Evolutionary conservation across 1,284 basidiomycete species (phyloP), one percentile per base, ranked within the genome.

Genomic region (Cystobasidium pallidum): DNA sequence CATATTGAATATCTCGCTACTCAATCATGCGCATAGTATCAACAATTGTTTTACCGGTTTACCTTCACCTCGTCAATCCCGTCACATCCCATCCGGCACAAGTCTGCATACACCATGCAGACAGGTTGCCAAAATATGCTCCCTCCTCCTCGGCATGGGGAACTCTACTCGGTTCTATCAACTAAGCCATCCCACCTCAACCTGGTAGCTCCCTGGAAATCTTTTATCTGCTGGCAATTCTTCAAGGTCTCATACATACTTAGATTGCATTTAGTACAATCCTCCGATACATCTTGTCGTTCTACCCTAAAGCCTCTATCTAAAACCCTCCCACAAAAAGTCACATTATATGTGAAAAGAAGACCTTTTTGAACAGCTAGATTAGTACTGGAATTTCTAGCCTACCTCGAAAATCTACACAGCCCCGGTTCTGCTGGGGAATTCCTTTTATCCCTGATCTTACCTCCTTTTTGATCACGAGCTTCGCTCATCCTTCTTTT

Each of bases 41-140:
- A 34, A 57, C 28, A 34, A 34, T 36, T 21, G 17, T 55, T 32
- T 57, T 28, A 57, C 54, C 54, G 54, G 54, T 57, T 10, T 36
- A 57, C 54, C 54, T 57, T 10, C 21, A 57, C 54, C 54, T 57
- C 54, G 54, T 57, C 54, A 57, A 57, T 21, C 49, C 49, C 24
- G 49, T 51, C 49, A 28, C 11, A 7, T 15, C 17, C 21, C 21
- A 51, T 17, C 11, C 43, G 43, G 43, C 43, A 45, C n/a, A 17
- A 11, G 43, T 15, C 24, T 51, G 24, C 11, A 51, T 24, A 21
- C 17, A 15, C 6, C 6, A 10, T 24, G n/a, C 24, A 26, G 49
- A 26, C 49, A 3, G 2, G 4, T 51, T 51, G 43, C 19, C 15
- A 45, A 45, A 45, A 45, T n/a, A 51, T 51, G 49, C 49, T 51